These are phyloP conservation scores for Mycotypha africana DNA, from an alignment of 371 early-diverging fungal species.

Conservation along the genomic window DNA sequence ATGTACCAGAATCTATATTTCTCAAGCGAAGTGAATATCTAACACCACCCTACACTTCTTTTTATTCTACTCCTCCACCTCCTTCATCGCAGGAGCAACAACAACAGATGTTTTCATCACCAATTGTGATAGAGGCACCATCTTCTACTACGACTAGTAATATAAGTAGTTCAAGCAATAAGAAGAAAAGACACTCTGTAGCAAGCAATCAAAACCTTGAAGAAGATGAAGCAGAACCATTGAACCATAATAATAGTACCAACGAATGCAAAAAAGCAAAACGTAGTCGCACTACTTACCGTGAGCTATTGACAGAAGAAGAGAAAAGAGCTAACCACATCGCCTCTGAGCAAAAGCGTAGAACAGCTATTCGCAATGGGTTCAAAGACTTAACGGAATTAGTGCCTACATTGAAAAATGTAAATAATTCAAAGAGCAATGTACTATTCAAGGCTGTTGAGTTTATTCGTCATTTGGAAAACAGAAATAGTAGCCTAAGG, in stretches of 20 bases:
- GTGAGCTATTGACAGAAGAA: conserved; percentile 75
- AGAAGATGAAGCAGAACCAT: background rate
- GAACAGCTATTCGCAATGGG: conserved; percentile 80
- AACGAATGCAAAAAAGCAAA: background rate
- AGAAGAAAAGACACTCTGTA: too few relatives aligned
- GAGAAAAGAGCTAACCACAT: conserved; percentile 91
- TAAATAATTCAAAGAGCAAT: conserved; percentile 51
- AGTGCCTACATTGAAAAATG: conserved; percentile 66
- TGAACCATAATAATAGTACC: background rate
- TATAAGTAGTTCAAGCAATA: too few relatives aligned
- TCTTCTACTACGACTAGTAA: too few relatives aligned
- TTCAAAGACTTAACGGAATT: conserved; percentile 78
- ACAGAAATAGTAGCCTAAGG: conserved; percentile 35
- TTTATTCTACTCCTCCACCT: too few relatives aligned
- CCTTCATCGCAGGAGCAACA: too few relatives aligned
- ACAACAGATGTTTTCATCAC: too few relatives aligned
- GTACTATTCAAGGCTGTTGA: conserved; percentile 53
- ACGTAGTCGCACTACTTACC: too few relatives aligned
- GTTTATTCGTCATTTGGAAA: conserved; percentile 38
- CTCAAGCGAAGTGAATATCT: too few relatives aligned
- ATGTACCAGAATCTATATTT: too few relatives aligned
- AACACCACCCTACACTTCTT: too few relatives aligned
- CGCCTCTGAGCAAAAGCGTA: conserved; percentile 84
- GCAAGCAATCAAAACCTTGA: conserved; percentile 6
- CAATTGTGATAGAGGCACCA: too few relatives aligned